These are phyloP conservation scores for Candida tibetensis DNA, from an alignment of 805 yeast species.

Conservation along the genomic window DNA sequence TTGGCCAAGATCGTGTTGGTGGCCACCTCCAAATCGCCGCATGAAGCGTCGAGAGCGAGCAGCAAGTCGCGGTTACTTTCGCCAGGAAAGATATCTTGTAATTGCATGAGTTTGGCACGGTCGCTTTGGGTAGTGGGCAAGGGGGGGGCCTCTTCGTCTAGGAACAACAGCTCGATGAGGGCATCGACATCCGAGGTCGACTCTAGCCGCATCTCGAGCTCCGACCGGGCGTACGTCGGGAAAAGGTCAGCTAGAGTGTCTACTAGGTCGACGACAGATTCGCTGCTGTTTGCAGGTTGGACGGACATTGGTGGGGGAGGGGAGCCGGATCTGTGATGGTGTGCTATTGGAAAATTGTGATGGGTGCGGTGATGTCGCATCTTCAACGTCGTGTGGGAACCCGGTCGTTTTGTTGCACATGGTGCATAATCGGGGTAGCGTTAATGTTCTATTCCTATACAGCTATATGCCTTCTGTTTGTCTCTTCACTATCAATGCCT, in stretches of 20 bases:
- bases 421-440: no score
- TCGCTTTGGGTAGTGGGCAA: background rate
- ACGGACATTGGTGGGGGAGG: no score
- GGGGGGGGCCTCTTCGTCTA: background rate
- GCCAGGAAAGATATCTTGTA: conserved; percentile 48
- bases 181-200: conserved; percentile 19
- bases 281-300: no score
- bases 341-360: no score
- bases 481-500: conserved; percentile 26
- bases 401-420: no score
- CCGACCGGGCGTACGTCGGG: conserved; percentile 24
- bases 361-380: no score
- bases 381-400: no score
- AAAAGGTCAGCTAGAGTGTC: conserved; percentile 27
- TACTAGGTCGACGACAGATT: conserved; percentile 10
- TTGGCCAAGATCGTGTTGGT: conserved; percentile 15
- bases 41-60: conserved; percentile 23
- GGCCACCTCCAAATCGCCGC: conserved; percentile 29
- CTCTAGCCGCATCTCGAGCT: conserved; percentile 24
- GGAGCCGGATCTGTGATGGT: no score
- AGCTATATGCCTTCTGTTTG: no score
- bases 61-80: conserved; percentile 27
- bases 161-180: conserved; percentile 25
- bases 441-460: no score
- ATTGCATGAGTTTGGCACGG: conserved; percentile 7